phyloP scores from a whole-genome alignment of 2,329 filamentous ascomycete genomes.

The Corinectria fuckeliana region DNA sequence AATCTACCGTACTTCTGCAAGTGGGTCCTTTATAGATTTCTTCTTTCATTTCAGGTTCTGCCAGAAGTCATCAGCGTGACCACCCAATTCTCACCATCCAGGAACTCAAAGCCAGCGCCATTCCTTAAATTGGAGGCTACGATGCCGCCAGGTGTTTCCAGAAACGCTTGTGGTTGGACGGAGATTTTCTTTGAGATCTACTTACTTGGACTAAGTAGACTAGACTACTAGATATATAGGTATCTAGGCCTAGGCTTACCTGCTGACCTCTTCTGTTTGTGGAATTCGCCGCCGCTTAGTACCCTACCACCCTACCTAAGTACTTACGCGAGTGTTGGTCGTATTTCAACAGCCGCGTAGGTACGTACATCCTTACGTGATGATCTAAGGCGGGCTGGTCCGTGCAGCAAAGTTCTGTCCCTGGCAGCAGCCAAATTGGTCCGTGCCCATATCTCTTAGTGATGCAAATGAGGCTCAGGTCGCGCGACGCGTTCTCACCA shows the following conservation, averaged over 20 bases:
- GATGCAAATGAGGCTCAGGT: slow-evolving; percentile 22
- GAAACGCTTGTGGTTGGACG: slow-evolving; percentile 11
- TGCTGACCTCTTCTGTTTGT: background rate
- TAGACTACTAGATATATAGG: too few relatives aligned
- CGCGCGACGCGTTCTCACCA: slow-evolving; percentile 36
- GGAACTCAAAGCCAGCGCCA: background rate
- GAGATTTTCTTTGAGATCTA: background rate
- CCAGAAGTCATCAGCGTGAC: background rate
- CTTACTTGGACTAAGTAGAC: too few relatives aligned
- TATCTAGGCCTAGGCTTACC: too few relatives aligned
- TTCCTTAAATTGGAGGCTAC: slow-evolving; percentile 7
- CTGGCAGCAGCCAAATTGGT: background rate
- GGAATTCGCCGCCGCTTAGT: too few relatives aligned
- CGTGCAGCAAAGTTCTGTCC: background rate
- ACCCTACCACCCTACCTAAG: too few relatives aligned
- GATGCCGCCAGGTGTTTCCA: slow-evolving; percentile 16
- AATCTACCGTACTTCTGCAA: too few relatives aligned
- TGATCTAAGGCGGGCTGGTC: too few relatives aligned
- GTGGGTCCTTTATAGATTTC: too few relatives aligned
- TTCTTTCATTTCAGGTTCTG: background rate
- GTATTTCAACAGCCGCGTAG: too few relatives aligned
- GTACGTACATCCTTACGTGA: background rate
- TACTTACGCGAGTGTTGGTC: too few relatives aligned
- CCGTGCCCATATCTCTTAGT: slow-evolving; percentile 1
- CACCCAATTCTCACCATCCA: background rate